Evolutionary conservation across 495 filamentous ascomycete genomes (phyloP).

Genomic region (Penicillium parvum): DNA sequence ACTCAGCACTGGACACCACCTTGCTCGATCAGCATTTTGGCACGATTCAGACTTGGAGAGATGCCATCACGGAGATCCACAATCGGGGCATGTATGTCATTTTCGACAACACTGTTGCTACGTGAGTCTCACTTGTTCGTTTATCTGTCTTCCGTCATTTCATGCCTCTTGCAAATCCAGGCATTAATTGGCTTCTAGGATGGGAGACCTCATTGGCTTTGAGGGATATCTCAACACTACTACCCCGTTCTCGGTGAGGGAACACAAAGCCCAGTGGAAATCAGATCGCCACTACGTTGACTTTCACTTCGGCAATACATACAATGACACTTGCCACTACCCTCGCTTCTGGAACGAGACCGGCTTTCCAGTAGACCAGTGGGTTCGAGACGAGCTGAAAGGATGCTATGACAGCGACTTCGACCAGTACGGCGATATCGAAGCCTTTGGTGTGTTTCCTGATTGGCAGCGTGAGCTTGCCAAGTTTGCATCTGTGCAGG

Average conservation of each 20-base stretch:
- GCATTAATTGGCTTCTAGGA: slow-evolving; percentile 21
- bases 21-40: slow-evolving; percentile 68
- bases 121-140: too few relatives aligned
- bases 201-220: slow-evolving; percentile 68
- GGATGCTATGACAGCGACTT: slow-evolving; percentile 70
- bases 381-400: slow-evolving; percentile 40
- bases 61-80: slow-evolving; percentile 61
- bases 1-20: slow-evolving; percentile 65
- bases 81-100: slow-evolving; percentile 65
- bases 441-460: slow-evolving; percentile 63
- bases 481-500: slow-evolving; percentile 72
- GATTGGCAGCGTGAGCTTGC: slow-evolving; percentile 66
- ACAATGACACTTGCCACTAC: slow-evolving; percentile 57
- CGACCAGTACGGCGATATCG: slow-evolving; percentile 65
- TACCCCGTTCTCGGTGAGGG: slow-evolving; percentile 54
- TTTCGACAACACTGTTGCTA: slow-evolving; percentile 68
- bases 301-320: slow-evolving; percentile 56
- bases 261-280: slow-evolving; percentile 60
- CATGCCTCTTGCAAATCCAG: background rate
- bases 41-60: slow-evolving; percentile 58
- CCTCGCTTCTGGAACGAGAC: slow-evolving; percentile 65
- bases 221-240: slow-evolving; percentile 60
- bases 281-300: slow-evolving; percentile 55
- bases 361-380: slow-evolving; percentile 48
- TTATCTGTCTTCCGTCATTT: too few relatives aligned